Percentiles rank a stretch among this genome's conserved stretches.
Conservation (phyloP, 805 yeast genomes). For the Starmerella stigmatis region DNA sequence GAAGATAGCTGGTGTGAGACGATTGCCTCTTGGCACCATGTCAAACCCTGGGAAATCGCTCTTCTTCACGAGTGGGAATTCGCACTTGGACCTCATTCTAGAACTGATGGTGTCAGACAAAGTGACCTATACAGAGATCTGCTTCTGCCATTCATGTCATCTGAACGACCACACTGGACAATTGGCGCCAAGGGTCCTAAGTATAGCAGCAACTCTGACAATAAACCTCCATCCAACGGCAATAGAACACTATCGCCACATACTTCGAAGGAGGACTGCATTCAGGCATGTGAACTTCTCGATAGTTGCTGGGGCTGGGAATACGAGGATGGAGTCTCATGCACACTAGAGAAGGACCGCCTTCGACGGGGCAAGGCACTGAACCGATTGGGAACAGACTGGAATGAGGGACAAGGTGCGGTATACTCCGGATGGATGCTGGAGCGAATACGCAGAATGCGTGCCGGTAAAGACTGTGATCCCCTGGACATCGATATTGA, state of each 20-base stretch:
- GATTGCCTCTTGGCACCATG: constrained; percentile 4
- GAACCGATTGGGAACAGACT: constrained; percentile 8
- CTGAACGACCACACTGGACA: constrained; percentile 25
- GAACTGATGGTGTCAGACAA: background rate
- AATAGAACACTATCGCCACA: constrained; percentile 16
- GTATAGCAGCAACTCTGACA: background rate
- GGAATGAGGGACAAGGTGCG: background rate
- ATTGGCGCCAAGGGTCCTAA: constrained; percentile 1
- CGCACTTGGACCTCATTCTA: background rate
- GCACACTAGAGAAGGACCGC: constrained; percentile 12
- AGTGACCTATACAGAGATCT: constrained; percentile 22
- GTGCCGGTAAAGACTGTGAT: constrained; percentile 25
- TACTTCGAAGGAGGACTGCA: constrained; percentile 12
- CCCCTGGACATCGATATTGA: constrained; percentile 3
- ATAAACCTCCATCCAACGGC: background rate
- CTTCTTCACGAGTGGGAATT: constrained; percentile 10
- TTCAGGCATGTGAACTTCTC: constrained; percentile 12
- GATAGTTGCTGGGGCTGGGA: constrained; percentile 20
- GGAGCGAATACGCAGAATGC: constrained; percentile 27
- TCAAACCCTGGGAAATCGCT: constrained; percentile 15
- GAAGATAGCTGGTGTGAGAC: constrained; percentile 12
- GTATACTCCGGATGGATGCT: constrained; percentile 28
- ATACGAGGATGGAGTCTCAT: constrained; percentile 13
- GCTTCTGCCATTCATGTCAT: constrained; percentile 28
- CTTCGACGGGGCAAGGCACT: constrained; percentile 16